Evolutionary conservation across 805 yeast species (phyloP).

Genomic region (Barnettozyma californica): DNA sequence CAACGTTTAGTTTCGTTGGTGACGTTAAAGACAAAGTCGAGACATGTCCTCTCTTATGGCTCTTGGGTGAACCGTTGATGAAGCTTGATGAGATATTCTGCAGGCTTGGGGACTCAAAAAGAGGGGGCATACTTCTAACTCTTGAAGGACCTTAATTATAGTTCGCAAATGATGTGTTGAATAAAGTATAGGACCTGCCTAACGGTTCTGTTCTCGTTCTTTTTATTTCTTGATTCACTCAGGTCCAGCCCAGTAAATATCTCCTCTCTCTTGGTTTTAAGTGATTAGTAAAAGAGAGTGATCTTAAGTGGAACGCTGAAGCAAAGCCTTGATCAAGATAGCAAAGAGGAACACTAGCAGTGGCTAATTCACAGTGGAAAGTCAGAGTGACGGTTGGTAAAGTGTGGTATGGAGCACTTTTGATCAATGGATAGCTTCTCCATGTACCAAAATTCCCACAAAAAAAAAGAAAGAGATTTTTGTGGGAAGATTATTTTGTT

Average conservation of each 20-base stretch:
- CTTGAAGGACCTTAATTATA: background rate
- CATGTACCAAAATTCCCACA: background rate
- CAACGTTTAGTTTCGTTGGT: slow-evolving; percentile 42
- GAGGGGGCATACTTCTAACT: slow-evolving; percentile 5
- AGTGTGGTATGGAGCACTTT: background rate
- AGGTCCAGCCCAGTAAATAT: slow-evolving; percentile 21
- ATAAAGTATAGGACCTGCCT: slow-evolving; percentile 13
- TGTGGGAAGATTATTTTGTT: slow-evolving; percentile 9
- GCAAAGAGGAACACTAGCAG: slow-evolving; percentile 2
- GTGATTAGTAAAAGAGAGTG: background rate
- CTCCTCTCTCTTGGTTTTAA: background rate
- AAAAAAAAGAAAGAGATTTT: too few relatives aligned
- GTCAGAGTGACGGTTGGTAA: background rate
- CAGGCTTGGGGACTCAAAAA: slow-evolving; percentile 19
- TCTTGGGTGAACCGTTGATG: slow-evolving; percentile 15
- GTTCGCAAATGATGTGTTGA: slow-evolving; percentile 1
- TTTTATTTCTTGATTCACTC: slow-evolving; percentile 12
- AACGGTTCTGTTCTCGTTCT: background rate
- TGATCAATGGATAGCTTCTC: background rate
- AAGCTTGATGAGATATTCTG: slow-evolving; percentile 10
- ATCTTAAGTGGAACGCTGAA: slow-evolving; percentile 3
- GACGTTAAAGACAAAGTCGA: slow-evolving; percentile 38
- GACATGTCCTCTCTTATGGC: slow-evolving; percentile 17
- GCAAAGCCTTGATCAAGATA: slow-evolving; percentile 8
- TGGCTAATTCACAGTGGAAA: background rate